Evolutionary conservation across 768 basidiomycete species (phyloP), one percentile per base, ranked within the genome.

Genomic region (Sarcodon sp.): DNA sequence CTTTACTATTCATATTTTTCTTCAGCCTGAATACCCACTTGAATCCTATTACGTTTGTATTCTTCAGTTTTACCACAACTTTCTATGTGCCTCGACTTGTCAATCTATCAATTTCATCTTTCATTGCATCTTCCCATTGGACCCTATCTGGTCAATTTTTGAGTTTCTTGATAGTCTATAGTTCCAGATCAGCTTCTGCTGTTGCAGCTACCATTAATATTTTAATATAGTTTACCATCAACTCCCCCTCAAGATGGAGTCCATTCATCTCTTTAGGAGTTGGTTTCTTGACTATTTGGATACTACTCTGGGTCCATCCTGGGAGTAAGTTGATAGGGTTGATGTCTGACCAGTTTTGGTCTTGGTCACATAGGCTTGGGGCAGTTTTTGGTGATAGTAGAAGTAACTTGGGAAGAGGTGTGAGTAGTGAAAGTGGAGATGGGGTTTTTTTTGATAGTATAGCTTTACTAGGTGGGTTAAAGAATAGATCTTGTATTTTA

Each of bases 11-110:
- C 6, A 18, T 46, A 47, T 63, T 50, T 21, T 51, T 43, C 50
- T 66, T 67, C 15, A 47, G 39, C 3, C 49, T 48, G 47, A 60
- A 59, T 3, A 61, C 64, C 57, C 57, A 62, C 5, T 13, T 33
- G 6, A 43, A 36, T 31, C 53, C 44, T 33, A 56, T 45, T 18
- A 52, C 37, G 39, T 56, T n/a, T n/a, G n/a, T n/a, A n/a, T n/a
- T n/a, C n/a, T n/a, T n/a, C 0, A 64, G 66, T 4, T 53, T 33
- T 1, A 21, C 21, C 2, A 50, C 55, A 7, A 53, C 18, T 6
- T 53, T 47, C 52, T 54, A 64, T n/a, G 51, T 58, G 6, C 49
- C 53, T 31, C 53, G 54, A 16, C 21, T 45, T 16, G 45, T 35
- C 18, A 54, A 4, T 12, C 11, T 9, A 1, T 45, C 34, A 10